Percentiles rank a stretch among this genome's conserved stretches.
Conservation (phyloP, 768 basidiomycete genomes). For the Suillus subalutaceus region DNA sequence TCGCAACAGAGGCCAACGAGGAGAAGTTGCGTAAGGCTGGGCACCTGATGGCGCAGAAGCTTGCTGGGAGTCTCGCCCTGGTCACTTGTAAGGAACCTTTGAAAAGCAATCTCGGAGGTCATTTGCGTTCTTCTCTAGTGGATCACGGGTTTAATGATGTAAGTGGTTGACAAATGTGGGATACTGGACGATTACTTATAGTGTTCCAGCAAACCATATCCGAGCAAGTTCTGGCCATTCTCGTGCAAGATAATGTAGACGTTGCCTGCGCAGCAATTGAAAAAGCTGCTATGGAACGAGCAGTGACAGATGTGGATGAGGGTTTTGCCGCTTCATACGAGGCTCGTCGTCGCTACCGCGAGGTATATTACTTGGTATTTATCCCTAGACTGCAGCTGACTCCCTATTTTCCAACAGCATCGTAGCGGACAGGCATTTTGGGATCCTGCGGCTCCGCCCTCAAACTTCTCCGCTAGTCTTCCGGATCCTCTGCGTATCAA, state of each 20-base stretch:
- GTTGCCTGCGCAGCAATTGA: conserved; percentile 93
- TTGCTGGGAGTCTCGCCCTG: conserved; percentile 93
- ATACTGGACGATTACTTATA: conserved; percentile 15
- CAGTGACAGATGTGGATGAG: conserved; percentile 91
- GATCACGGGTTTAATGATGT: conserved; percentile 93
- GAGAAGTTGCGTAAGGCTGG: conserved; percentile 89
- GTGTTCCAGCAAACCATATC: conserved; percentile 63
- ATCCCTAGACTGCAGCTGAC: conserved; percentile 1
- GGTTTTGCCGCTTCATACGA: conserved; percentile 83
- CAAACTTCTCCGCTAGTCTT: conserved; percentile 70
- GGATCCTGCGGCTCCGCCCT: conserved; percentile 76
- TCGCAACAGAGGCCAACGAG: conserved; percentile 90
- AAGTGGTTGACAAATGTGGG: conserved; percentile 18
- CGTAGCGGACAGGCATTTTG: conserved; percentile 81
- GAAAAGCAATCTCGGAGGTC: conserved; percentile 86
- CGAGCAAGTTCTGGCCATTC: conserved; percentile 75
- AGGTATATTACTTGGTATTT: conserved; percentile 47
- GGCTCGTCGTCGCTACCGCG: conserved; percentile 81
- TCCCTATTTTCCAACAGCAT: conserved; percentile 42
- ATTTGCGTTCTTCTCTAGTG: conserved; percentile 78
- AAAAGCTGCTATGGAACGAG: conserved; percentile 97
- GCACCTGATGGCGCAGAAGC: conserved; percentile 94
- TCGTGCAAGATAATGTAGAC: conserved; percentile 92
- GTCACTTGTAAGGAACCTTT: conserved; percentile 99
- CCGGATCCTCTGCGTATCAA: conserved; percentile 91